Evolutionary conservation across 805 yeast genomes (phyloP).

Genomic region (Spathaspora gorwiae): DNA sequence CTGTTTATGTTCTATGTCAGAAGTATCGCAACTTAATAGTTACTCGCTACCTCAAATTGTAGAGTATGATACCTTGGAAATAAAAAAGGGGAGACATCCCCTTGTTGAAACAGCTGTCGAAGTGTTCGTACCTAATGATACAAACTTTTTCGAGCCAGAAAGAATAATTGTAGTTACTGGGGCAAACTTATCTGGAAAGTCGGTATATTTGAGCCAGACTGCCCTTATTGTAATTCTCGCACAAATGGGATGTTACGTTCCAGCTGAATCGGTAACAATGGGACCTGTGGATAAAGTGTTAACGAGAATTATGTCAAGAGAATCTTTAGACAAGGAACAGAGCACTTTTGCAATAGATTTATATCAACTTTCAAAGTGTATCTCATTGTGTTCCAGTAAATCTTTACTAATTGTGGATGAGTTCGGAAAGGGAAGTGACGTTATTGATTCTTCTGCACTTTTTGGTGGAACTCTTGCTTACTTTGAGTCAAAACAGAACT

Average conservation of each 20-base stretch:
- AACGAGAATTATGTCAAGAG: conserved; percentile 42
- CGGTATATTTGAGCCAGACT: conserved; percentile 45
- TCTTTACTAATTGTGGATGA: conserved; percentile 49
- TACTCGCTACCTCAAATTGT: conserved; percentile 2
- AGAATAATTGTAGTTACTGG: conserved; percentile 43
- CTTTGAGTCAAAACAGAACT: conserved; percentile 11
- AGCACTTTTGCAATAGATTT: conserved; percentile 52
- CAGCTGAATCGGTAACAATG: conserved; percentile 42
- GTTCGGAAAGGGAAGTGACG: conserved; percentile 51
- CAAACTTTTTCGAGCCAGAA: conserved; percentile 18
- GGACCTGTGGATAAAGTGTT: conserved; percentile 46
- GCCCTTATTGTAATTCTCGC: conserved; percentile 47
- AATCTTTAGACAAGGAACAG: conserved; percentile 33
- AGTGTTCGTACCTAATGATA: conserved; percentile 42
- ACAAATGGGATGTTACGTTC: conserved; percentile 54
- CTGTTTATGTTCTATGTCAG: conserved; percentile 7
- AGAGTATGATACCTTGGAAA: conserved; percentile 12
- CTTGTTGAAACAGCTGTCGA: conserved; percentile 37
- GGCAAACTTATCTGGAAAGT: conserved; percentile 38
- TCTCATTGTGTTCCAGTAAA: conserved; percentile 32
- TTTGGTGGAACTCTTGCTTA: conserved; percentile 34
- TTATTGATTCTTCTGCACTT: conserved; percentile 42
- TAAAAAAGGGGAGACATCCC: conserved; percentile 44
- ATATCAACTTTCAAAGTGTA: conserved; percentile 39
- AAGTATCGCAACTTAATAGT: conserved; percentile 1